Evolutionary conservation across 2,329 filamentous ascomycete species (phyloP).

Genomic region (Harringtonia aguacate): DNA sequence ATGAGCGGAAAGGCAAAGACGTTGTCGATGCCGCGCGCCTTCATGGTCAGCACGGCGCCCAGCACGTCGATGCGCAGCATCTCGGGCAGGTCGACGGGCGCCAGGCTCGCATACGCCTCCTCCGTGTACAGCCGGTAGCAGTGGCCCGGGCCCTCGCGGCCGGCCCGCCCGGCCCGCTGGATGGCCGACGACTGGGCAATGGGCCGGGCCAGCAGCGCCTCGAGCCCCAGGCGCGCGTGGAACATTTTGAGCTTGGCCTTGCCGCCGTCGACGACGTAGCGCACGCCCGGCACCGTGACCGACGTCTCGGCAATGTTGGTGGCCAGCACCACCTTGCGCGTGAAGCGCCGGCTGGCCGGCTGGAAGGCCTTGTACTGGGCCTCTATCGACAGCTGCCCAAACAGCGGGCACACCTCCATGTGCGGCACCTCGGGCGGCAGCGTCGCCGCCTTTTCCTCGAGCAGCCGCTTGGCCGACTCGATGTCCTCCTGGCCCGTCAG

Average conservation of each 20-base stretch:
- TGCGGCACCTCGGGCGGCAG: constrained; percentile 68
- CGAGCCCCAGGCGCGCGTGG: constrained; percentile 71
- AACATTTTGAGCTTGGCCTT: constrained; percentile 94
- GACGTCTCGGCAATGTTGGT: constrained; percentile 99
- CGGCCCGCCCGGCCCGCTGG: constrained; percentile 83
- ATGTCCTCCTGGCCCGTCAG: constrained; percentile 90
- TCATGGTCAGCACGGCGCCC: constrained; percentile 83
- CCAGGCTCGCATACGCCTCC: constrained; percentile 60
- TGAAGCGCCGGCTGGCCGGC: constrained; percentile 57
- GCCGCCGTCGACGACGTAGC: constrained; percentile 84
- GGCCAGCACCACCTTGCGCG: constrained; percentile 79
- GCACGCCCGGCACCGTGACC: constrained; percentile 86
- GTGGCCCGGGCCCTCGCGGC: constrained; percentile 81
- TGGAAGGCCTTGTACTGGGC: constrained; percentile 81
- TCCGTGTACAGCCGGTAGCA: constrained; percentile 87
- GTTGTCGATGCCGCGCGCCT: constrained; percentile 77
- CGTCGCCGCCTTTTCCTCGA: constrained; percentile 67
- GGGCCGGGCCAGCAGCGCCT: constrained; percentile 80
- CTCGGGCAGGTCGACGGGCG: constrained; percentile 66
- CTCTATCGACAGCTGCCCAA: constrained; percentile 78
- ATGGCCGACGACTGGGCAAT: constrained; percentile 92
- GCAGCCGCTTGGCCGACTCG: constrained; percentile 65
- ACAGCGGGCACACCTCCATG: constrained; percentile 65
- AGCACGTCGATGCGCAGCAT: constrained; percentile 85
- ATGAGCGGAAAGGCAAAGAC: constrained; percentile 76